phyloP scores from a whole-genome alignment of 2,329 filamentous ascomycete genomes.

The Phaeosphaeriaceae sp. region DNA sequence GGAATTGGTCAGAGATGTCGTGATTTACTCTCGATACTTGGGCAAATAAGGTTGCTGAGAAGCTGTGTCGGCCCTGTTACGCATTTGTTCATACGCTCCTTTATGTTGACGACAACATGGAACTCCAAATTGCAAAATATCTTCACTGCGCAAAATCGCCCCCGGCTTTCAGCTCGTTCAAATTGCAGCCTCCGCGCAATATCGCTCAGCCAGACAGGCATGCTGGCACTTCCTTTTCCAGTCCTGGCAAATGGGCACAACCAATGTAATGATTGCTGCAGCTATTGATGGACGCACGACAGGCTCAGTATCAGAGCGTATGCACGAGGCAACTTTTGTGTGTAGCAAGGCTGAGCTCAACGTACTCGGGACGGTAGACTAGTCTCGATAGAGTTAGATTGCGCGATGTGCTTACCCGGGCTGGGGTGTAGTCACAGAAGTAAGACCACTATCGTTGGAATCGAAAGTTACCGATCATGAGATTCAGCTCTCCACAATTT shows the following conservation, averaged over 20 bases:
- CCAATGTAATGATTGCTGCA: not conserved
- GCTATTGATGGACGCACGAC: not conserved
- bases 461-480: not conserved
- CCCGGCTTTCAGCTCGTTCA: not conserved
- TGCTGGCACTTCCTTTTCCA: not conserved
- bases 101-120: too few species aligned
- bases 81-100: too few species aligned
- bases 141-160: too few species aligned
- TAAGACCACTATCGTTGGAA: not conserved
- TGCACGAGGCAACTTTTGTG: not conserved
- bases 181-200: too few species aligned
- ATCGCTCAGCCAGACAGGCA: not conserved
- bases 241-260: not conserved
- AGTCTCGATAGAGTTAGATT: not conserved
- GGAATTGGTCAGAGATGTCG: too few species aligned
- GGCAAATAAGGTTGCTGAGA: too few species aligned
- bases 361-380: not conserved
- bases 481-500: not conserved
- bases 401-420: not conserved
- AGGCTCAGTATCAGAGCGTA: not conserved
- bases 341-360: not conserved
- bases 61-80: too few species aligned
- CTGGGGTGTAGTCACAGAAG: not conserved
- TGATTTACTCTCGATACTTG: too few species aligned
- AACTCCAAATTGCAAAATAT: too few species aligned